Conservation (phyloP, 331 rosid genomes). For the Telfairia occidentalis region DNA sequence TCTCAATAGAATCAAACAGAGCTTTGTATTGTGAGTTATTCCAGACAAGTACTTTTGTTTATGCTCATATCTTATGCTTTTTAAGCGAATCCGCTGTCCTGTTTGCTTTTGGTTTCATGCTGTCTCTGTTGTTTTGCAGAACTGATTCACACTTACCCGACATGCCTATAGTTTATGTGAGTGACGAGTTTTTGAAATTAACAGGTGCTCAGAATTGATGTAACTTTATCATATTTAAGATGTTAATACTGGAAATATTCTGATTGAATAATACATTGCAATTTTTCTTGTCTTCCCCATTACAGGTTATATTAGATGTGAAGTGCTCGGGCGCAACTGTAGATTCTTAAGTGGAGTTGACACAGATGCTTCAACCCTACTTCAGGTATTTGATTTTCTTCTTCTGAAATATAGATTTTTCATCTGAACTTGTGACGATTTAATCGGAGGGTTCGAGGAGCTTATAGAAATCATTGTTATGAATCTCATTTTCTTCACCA, state of each 20-base stretch:
- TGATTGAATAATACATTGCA: conserved; percentile 14
- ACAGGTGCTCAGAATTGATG: conserved; percentile 46
- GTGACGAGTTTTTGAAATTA: conserved; percentile 77
- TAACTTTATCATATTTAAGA: neutral
- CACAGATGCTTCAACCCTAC: conserved; percentile 46
- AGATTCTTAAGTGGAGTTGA: conserved; percentile 68
- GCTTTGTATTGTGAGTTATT: conserved; percentile 99
- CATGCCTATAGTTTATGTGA: conserved; percentile 87
- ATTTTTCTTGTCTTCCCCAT: conserved; percentile 7
- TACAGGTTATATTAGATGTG: conserved; percentile 64
- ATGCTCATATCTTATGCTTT: conserved; percentile 15
- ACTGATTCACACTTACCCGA: conserved; percentile 64
- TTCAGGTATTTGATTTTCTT: conserved; percentile 30
- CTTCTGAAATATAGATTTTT: neutral
- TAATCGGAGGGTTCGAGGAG: conserved; percentile 10
- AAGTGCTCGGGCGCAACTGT: conserved; percentile 81
- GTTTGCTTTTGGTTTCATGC: conserved; percentile 18
- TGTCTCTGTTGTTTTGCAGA: conserved; percentile 46
- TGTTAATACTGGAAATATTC: neutral
- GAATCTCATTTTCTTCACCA: conserved; percentile 27
- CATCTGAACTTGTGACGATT: conserved; percentile 1
- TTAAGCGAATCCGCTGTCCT: conserved; percentile 23
- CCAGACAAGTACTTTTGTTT: conserved; percentile 40
- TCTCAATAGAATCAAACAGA: conserved; percentile 99
- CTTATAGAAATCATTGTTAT: conserved; percentile 10